Evolutionary conservation across 176 grass and related monocot species (phyloP), one percentile per base, ranked within the genome.

Genomic region (Stipa capillata): DNA sequence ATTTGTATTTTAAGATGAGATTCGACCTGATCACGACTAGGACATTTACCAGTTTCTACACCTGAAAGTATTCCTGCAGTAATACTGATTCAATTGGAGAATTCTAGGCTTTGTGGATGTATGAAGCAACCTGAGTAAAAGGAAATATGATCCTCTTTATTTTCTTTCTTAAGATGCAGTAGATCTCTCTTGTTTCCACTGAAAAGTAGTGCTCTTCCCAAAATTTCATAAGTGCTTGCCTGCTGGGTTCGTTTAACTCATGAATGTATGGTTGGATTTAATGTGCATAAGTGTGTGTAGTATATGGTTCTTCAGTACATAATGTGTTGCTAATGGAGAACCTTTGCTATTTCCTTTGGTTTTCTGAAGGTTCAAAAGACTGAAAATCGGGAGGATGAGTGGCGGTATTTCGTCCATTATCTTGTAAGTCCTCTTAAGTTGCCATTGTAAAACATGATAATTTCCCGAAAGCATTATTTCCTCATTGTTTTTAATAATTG

Each of bases 381-480:
- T 28, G 95, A 98, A 64, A 83, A 88, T 35, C 83, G 79, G 17
- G 78, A 86, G 23, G 83, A 88, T 68, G 82, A 94, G 67, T 94
- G 91, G 92, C 91, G 87, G 64, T 98, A 90, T 31, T 94, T 94
- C 6, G 90, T 98, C 41, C 95, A 98, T 82, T 98, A 94, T 37
- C 92, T 98, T 59, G 95, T 98, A 78, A 94, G 87, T 80, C 51
- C 14, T 69, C 75, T n/a, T 53, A 10, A 35, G 18, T 74, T 25
- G 20, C 82, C 33, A 20, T 29, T n/a, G n/a, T n/a, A n/a, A n/a
- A n/a, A n/a, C n/a, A n/a, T n/a, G n/a, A n/a, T n/a, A n/a, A n/a
- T n/a, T n/a, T n/a, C n/a, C n/a, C n/a, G n/a, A n/a, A n/a, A n/a
- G n/a, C n/a, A n/a, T n/a, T 78, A 17, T 74, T 69, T 52, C 27